phyloP scores from a whole-genome alignment of 108 stramenopile species.

The Nannochloropsis salina region DNA sequence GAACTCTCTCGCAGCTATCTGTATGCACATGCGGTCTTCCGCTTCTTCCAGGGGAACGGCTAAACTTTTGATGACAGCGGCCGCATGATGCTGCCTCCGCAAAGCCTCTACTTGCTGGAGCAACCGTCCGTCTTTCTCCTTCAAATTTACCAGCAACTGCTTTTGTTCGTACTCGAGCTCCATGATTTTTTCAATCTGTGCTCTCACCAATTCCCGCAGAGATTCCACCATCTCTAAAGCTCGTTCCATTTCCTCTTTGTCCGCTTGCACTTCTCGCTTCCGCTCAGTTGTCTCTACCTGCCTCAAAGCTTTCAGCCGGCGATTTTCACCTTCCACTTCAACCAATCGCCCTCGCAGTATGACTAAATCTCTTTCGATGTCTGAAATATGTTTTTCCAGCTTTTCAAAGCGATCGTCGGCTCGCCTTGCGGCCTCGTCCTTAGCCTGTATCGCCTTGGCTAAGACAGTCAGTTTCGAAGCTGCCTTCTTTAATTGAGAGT shows the following conservation, averaged over 20 bases:
- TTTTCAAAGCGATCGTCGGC: background rate
- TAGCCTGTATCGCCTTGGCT: background rate
- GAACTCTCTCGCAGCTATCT: too few relatives aligned
- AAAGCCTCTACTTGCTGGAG: background rate
- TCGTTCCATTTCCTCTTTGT: background rate
- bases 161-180: background rate
- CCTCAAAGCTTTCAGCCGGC: background rate
- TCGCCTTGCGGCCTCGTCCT: background rate
- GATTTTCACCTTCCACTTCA: background rate
- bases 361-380: background rate
- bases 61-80: background rate
- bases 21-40: background rate
- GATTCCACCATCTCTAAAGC: background rate
- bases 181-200: background rate
- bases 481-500: background rate
- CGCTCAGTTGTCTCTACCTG: background rate
- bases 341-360: background rate
- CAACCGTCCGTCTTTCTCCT: background rate
- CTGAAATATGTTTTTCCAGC: background rate
- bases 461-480: background rate
- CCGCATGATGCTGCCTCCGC: background rate
- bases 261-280: background rate
- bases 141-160: background rate
- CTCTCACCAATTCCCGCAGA: background rate
- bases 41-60: background rate